Base-by-base conservation (phyloP, 1,284 basidiomycete genomes). In the Tremellales sp. region DNA sequence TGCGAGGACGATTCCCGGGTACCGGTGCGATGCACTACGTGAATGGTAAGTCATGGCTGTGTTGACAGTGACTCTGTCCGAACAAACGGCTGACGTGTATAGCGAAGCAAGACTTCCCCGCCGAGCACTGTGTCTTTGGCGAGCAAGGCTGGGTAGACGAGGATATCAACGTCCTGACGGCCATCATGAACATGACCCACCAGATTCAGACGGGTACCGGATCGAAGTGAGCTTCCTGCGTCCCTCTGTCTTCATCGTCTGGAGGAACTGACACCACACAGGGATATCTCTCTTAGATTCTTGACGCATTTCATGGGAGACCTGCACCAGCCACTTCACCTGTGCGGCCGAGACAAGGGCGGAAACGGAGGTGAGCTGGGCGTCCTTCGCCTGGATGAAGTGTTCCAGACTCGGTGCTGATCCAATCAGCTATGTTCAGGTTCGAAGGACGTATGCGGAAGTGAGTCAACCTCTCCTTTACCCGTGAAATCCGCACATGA, bases 231-330 rank as follows among this genome's bases (percentile, higher is more conserved):
- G 46, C 45, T n/a, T n/a, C n/a, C n/a, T n/a, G n/a, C n/a, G n/a
- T n/a, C n/a, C n/a, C n/a, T n/a, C n/a, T n/a, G n/a, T n/a, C n/a
- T n/a, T n/a, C n/a, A n/a, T n/a, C n/a, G n/a, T n/a, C n/a, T n/a
- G n/a, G n/a, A n/a, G n/a, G n/a, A n/a, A n/a, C n/a, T n/a, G n/a
- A n/a, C n/a, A n/a, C n/a, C n/a, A n/a, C n/a, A 26, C 46, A 69
- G 73, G 12, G 78, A 79, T 58, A 74, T 77, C 64, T 86, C 89
- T 2, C 77, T 94, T 64, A 87, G 89, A 67, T 96, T 94, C 77
- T 76, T 97, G 43, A 81, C 91, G 31, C 92, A 97, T 68, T 91
- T 90, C 56, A 54, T 93, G 8, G 92, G 92, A 0, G 92, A 96
- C 66, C 78, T 93, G 78, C 91, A 94, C 65, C 85, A 87, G 80